Evolutionary conservation across 768 basidiomycete species (phyloP).

Genomic region (Sarcomyxa edulis): DNA sequence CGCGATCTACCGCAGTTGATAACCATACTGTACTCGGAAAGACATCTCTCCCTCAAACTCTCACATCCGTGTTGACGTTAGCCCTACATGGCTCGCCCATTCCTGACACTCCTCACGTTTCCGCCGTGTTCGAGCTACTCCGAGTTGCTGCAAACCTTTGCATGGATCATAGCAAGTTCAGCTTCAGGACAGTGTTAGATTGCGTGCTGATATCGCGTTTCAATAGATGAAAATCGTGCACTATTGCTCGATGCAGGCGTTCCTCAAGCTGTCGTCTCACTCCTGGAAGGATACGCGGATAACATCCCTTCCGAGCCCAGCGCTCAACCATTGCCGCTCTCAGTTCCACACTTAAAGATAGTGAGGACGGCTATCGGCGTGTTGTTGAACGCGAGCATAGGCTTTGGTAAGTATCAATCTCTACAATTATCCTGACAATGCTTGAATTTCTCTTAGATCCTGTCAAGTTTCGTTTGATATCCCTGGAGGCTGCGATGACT

Average conservation of each 20-base stretch:
- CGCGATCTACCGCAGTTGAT: slow-evolving; percentile 42
- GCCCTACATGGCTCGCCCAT: slow-evolving; percentile 46
- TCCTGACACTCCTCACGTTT: slow-evolving; percentile 39
- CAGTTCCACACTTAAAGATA: slow-evolving; percentile 62
- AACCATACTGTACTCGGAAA: slow-evolving; percentile 66
- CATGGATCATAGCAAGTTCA: slow-evolving; percentile 68
- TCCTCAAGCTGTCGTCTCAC: slow-evolving; percentile 57
- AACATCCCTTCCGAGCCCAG: slow-evolving; percentile 28
- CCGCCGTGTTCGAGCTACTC: slow-evolving; percentile 61
- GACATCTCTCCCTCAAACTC: slow-evolving; percentile 57
- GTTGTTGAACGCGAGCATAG: slow-evolving; percentile 71
- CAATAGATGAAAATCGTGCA: slow-evolving; percentile 68
- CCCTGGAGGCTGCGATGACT: slow-evolving; percentile 62
- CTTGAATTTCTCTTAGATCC: slow-evolving; percentile 44
- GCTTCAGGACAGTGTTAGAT: too few species aligned
- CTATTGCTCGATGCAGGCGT: slow-evolving; percentile 66
- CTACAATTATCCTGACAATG: slow-evolving; percentile 4
- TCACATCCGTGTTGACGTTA: slow-evolving; percentile 54
- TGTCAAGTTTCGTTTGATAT: slow-evolving; percentile 62
- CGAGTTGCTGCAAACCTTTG: slow-evolving; percentile 80
- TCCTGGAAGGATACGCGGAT: slow-evolving; percentile 68
- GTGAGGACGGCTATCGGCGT: slow-evolving; percentile 76
- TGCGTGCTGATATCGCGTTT: slow-evolving; percentile 5
- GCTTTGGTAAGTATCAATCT: slow-evolving; percentile 51
- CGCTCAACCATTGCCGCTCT: slow-evolving; percentile 41